Base-by-base conservation (phyloP, 2,329 filamentous ascomycete genomes). In the Fusarium tanahbumbuense region DNA sequence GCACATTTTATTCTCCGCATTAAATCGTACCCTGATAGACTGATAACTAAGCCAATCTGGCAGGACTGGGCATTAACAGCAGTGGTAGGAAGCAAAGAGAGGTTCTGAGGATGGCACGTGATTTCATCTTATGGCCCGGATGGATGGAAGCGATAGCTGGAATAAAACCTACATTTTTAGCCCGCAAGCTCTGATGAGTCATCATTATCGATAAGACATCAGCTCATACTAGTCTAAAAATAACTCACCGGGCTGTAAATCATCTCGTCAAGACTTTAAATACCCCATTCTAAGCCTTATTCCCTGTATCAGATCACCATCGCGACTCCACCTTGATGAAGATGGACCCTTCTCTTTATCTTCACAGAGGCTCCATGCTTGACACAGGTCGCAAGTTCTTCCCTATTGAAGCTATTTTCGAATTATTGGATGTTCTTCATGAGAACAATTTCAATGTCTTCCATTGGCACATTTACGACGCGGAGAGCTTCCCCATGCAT, bases 401-500 rank as follows among this genome's bases (percentile, higher is more conserved):
- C 6, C 60, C 61, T 4, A 45, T 64, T 9, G 44, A 64, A 23
- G 50, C 60, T 1, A 64, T 64, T 6, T 25, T 64, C 3, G 15
- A 40, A 1, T 1, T 64, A 6, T 25, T 64, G 3, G 25, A 45
- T 2, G 18, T 64, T 2, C 61, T 64, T 10, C 40, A 64, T 2
- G 60, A 64, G 40, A 23, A 64, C n/a, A 64, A 64, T 22, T 64
- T 58, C 40, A 64, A 64, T 25, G 45, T 58, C 27, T 64, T 64
- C 20, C 61, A 64, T 13, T 64, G 60, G 61, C 61, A 64, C 7
- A 58, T 64, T 2, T 64, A 64, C n/a, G 61, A 64, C 16, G 61
- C 61, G 2, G 37, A 64, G 15, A 59, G 60, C 30, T 64, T 64
- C 7, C 61, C 61, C 3, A 16, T 64, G 10, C n/a, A 27, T 6